Percentiles rank a stretch among this genome's conserved stretches.
These are phyloP conservation scores for Moelleriella libera DNA, from an alignment of 2,329 filamentous ascomycete genomes.

Conservation along the genomic window DNA sequence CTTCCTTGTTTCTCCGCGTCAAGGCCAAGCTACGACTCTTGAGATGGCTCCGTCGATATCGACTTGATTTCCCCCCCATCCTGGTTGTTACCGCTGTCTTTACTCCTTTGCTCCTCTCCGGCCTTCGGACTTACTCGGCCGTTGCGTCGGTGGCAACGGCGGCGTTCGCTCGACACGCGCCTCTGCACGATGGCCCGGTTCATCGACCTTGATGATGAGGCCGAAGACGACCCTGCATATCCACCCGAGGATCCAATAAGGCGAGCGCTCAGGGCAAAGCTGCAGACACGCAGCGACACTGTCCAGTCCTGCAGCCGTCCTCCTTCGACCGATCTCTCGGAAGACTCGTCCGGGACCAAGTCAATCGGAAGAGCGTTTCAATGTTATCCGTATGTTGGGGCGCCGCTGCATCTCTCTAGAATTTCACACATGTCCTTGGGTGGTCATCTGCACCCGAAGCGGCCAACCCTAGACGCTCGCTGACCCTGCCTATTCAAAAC, in stretches of 20 bases:
- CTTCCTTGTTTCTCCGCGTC: neutral
- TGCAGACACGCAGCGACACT: neutral
- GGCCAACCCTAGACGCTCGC: no score
- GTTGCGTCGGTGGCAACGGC: neutral
- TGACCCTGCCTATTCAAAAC: neutral
- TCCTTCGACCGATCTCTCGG: neutral
- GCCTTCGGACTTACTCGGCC: neutral
- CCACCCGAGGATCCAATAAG: conserved; percentile 3
- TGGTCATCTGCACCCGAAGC: no score
- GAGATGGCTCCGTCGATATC: conserved; percentile 4
- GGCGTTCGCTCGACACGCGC: no score
- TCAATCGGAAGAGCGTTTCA: conserved; percentile 16
- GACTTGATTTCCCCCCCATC: neutral
- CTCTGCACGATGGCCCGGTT: conserved; percentile 9
- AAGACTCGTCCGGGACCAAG: conserved; percentile 3
- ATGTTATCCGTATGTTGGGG: conserved; percentile 19
- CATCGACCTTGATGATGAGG: conserved; percentile 9
- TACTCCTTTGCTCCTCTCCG: neutral
- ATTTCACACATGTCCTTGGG: neutral
- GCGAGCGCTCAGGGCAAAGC: conserved; percentile 1
- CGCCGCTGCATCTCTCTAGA: neutral
- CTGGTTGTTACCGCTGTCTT: neutral
- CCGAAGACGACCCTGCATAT: conserved; percentile 2
- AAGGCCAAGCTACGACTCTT: neutral
- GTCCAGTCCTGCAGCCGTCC: neutral